These are phyloP conservation scores for Macrocybe gigantea DNA, from an alignment of 768 basidiomycete species.

Conservation along the genomic window DNA sequence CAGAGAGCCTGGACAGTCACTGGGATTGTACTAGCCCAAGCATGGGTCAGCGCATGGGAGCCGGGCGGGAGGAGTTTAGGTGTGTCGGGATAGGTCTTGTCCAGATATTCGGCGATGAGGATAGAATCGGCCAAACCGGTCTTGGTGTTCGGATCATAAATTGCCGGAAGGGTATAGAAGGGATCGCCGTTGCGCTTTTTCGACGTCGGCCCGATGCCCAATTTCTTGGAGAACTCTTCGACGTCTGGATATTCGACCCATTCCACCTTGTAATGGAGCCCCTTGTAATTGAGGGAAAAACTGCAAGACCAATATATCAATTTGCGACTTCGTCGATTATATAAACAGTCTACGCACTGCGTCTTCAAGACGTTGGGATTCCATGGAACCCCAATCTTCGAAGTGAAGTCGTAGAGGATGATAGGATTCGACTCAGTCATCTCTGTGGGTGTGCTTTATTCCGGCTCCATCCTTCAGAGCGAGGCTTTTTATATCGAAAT, in stretches of 20 bases:
- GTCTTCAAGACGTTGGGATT: conserved; percentile 41
- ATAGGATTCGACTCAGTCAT: conserved; percentile 18
- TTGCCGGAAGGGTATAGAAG: conserved; percentile 35
- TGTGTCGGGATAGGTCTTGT: conserved; percentile 32
- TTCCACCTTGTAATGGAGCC: conserved; percentile 30
- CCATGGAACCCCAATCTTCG: conserved; percentile 22
- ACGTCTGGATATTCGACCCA: conserved; percentile 37
- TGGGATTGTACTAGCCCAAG: conserved; percentile 10
- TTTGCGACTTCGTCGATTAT: background rate
- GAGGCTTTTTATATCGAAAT: too few relatives aligned
- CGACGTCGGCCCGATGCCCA: conserved; percentile 25
- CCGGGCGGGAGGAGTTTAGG: conserved; percentile 17
- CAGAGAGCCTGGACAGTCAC: conserved; percentile 8
- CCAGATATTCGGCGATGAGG: conserved; percentile 41
- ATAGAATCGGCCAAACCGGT: conserved; percentile 31
- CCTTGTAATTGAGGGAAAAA: conserved; percentile 19
- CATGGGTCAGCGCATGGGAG: conserved; percentile 13
- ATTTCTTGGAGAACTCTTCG: conserved; percentile 21
- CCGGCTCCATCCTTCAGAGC: too few relatives aligned
- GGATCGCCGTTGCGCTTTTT: conserved; percentile 20
- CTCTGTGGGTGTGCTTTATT: background rate
- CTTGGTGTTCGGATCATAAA: conserved; percentile 31
- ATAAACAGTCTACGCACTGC: conserved; percentile 20
- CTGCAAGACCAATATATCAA: conserved; percentile 4
- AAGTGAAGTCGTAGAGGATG: conserved; percentile 40